phyloP scores from a whole-genome alignment of 2,329 filamentous ascomycete species.

The Alternaria sp. region DNA sequence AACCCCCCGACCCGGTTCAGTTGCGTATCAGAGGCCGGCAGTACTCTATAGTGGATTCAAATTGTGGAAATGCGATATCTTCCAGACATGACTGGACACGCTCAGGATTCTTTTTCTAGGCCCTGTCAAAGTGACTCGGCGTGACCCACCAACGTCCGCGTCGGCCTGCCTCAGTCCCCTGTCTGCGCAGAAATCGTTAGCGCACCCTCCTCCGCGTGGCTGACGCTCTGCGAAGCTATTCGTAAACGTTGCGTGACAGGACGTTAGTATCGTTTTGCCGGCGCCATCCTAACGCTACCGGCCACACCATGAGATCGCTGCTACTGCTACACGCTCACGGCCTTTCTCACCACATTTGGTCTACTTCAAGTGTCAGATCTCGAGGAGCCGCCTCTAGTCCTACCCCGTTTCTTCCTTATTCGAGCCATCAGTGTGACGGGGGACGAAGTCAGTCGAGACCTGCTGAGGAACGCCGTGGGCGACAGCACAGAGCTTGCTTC shows the following conservation, averaged over 20 bases:
- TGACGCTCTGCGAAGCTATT: slow-evolving; percentile 28
- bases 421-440: background rate
- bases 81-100: slow-evolving; percentile 26
- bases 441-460: background rate
- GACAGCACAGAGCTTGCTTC: slow-evolving; percentile 30
- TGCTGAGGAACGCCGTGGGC: slow-evolving; percentile 34
- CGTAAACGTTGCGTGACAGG: slow-evolving; percentile 33
- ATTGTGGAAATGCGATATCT: slow-evolving; percentile 25
- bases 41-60: slow-evolving; percentile 18
- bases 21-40: slow-evolving; percentile 21
- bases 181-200: slow-evolving; percentile 30
- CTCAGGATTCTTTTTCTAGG: slow-evolving; percentile 28
- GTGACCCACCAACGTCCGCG: slow-evolving; percentile 43
- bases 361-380: slow-evolving; percentile 14
- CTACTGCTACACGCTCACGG: slow-evolving; percentile 11
- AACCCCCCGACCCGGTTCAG: slow-evolving; percentile 21
- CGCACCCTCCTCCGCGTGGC: slow-evolving; percentile 31
- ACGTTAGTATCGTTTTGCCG: slow-evolving; percentile 24
- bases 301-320: slow-evolving; percentile 17
- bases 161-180: slow-evolving; percentile 36
- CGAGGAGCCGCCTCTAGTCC: slow-evolving; percentile 5
- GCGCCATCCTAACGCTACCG: slow-evolving; percentile 29
- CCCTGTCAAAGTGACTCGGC: slow-evolving; percentile 27
- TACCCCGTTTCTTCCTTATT: slow-evolving; percentile 5
- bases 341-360: slow-evolving; percentile 15